These are phyloP conservation scores for Fusarium guadeloupense DNA, from an alignment of 2,329 filamentous ascomycete genomes.

Conservation along the genomic window DNA sequence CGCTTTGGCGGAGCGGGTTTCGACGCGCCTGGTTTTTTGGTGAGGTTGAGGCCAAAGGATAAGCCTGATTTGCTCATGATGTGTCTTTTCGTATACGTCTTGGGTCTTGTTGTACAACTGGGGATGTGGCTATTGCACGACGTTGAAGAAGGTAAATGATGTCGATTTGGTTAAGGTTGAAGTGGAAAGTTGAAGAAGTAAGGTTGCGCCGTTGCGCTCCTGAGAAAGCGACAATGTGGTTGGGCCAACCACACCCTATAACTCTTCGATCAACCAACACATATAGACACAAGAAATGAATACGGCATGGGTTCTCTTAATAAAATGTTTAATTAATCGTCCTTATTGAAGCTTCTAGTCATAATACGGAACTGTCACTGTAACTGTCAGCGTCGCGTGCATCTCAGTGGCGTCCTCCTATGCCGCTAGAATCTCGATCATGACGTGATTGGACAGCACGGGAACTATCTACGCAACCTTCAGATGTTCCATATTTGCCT, in stretches of 20 bases:
- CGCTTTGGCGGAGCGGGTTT: conserved; percentile 61
- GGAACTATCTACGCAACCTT: conserved; percentile 9
- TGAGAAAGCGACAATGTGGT: neutral
- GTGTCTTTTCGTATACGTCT: neutral
- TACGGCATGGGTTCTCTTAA: no score
- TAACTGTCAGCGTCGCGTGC: neutral
- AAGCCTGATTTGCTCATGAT: conserved; percentile 60
- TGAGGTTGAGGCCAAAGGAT: conserved; percentile 66
- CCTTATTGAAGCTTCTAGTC: neutral
- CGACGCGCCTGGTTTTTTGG: conserved; percentile 63
- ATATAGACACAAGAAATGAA: no score
- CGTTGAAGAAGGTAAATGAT: neutral
- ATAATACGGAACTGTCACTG: neutral
- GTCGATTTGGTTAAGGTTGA: neutral
- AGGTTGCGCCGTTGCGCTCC: neutral
- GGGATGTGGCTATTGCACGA: neutral
- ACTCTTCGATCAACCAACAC: no score
- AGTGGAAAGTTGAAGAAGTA: conserved; percentile 6
- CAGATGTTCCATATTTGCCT: conserved; percentile 4
- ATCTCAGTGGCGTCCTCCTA: conserved; percentile 26
- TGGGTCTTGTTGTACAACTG: neutral
- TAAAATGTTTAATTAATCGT: neutral
- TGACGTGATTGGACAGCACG: conserved; percentile 42
- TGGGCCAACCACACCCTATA: no score
- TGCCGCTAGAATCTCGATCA: conserved; percentile 33